Evolutionary conservation across 2,329 filamentous ascomycete genomes (phyloP).

Genomic region (Fusarium sp.): DNA sequence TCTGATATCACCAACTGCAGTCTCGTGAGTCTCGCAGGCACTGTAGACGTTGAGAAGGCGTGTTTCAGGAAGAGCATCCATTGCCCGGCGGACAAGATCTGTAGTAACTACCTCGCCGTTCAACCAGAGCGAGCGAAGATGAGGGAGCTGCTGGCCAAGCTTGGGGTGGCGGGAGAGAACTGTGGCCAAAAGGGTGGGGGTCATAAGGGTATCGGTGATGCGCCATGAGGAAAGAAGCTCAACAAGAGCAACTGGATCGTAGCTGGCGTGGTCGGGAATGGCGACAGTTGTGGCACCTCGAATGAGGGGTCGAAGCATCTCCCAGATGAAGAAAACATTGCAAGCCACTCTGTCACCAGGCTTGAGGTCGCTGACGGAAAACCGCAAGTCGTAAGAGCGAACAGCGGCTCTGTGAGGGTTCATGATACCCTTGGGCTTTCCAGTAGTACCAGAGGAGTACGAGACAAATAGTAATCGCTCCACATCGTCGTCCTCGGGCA

Average conservation of each 20-base stretch:
- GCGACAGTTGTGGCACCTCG: conserved; percentile 82
- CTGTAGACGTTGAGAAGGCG: conserved; percentile 85
- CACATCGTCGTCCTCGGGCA: conserved; percentile 75
- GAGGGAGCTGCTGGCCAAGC: conserved; percentile 72
- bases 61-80: conserved; percentile 75
- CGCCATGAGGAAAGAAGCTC: conserved; percentile 74
- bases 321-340: conserved; percentile 91
- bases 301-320: conserved; percentile 81
- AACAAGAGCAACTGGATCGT: conserved; percentile 80
- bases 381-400: conserved; percentile 79
- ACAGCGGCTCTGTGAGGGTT: conserved; percentile 82
- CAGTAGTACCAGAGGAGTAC: conserved; percentile 83
- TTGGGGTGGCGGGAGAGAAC: conserved; percentile 78
- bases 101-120: conserved; percentile 88
- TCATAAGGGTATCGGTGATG: conserved; percentile 87
- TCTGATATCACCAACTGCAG: conserved; percentile 80
- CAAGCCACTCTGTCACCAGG: conserved; percentile 85
- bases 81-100: conserved; percentile 77
- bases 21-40: conserved; percentile 85
- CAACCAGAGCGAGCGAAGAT: conserved; percentile 80
- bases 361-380: conserved; percentile 75
- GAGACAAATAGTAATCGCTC: conserved; percentile 84
- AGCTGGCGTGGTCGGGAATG: conserved; percentile 81
- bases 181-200: conserved; percentile 81
- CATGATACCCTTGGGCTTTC: conserved; percentile 84